These are phyloP conservation scores for Fusarium sp. DNA, from an alignment of 2,329 filamentous ascomycete species.

Conservation along the genomic window DNA sequence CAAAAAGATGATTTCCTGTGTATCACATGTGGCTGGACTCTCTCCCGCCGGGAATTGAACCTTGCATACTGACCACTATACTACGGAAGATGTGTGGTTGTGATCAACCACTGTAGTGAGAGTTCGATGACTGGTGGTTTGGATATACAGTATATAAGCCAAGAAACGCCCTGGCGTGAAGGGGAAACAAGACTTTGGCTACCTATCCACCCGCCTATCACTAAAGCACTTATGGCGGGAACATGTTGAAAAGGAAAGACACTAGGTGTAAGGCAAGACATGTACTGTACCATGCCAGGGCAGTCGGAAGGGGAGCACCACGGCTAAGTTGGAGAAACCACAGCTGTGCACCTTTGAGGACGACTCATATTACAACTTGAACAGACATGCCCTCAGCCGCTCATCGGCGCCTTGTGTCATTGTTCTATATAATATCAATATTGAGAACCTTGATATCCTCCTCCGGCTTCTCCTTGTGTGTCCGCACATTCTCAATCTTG, in stretches of 20 bases:
- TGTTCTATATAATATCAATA: slow-evolving; percentile 67
- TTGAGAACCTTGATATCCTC: slow-evolving; percentile 98
- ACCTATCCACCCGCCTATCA: too few species aligned
- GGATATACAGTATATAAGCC: neutral
- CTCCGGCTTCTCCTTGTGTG: slow-evolving; percentile 90
- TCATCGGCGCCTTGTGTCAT: neutral
- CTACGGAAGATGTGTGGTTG: slow-evolving; percentile 27
- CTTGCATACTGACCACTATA: slow-evolving; percentile 37
- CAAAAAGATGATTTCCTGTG: slow-evolving; percentile 2
- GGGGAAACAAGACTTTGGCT: neutral
- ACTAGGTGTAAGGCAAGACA: too few species aligned
- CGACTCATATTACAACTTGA: neutral
- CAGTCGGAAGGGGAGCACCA: neutral
- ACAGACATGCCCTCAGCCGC: neutral
- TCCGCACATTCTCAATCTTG: slow-evolving; percentile 89
- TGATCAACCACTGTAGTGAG: slow-evolving; percentile 13
- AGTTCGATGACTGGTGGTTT: neutral
- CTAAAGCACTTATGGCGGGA: neutral
- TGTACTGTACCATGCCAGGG: neutral
- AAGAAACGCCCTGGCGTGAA: too few species aligned
- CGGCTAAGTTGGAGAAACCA: neutral
- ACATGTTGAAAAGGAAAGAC: neutral
- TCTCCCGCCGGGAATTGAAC: slow-evolving; percentile 23
- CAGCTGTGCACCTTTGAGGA: neutral
- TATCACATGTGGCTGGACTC: slow-evolving; percentile 14